Evolutionary conservation across 2,329 filamentous ascomycete species (phyloP).

Genomic region (Aspergillus candidus): DNA sequence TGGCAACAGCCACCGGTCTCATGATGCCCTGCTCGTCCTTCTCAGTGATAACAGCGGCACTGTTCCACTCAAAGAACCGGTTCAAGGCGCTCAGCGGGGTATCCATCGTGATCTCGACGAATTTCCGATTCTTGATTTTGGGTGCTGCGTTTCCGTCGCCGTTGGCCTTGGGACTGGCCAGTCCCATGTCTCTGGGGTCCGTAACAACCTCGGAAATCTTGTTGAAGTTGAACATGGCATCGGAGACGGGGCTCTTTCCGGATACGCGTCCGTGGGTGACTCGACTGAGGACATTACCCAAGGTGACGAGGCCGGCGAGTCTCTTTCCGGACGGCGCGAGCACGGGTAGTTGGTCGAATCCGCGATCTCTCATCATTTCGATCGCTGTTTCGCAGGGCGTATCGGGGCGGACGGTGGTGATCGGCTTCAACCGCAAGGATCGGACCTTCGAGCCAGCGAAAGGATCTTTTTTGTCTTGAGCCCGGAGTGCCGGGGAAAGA

Average conservation of each 20-base stretch:
- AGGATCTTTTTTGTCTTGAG: conserved; percentile 52
- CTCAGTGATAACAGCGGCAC: conserved; percentile 89
- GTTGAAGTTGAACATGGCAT: conserved; percentile 96
- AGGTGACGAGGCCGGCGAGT: conserved; percentile 86
- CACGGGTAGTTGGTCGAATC: conserved; percentile 95
- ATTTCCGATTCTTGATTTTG: conserved; percentile 56
- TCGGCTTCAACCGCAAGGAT: conserved; percentile 81
- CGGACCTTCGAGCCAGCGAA: conserved; percentile 75
- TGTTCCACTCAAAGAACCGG: conserved; percentile 97
- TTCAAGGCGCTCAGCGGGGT: conserved; percentile 78
- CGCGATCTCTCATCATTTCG: conserved; percentile 96
- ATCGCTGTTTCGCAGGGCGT: conserved; percentile 79
- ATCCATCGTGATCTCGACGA: conserved; percentile 89
- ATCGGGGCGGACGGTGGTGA: conserved; percentile 71
- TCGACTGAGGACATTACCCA: conserved; percentile 89
- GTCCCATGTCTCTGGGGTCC: conserved; percentile 64
- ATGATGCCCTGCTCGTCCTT: conserved; percentile 53
- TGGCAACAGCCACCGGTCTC: conserved; percentile 84
- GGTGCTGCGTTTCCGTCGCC: conserved; percentile 26
- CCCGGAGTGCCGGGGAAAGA: conserved; percentile 21
- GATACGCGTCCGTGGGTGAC: conserved; percentile 77
- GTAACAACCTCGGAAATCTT: conserved; percentile 83
- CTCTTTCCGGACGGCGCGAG: conserved; percentile 62
- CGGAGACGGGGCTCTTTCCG: conserved; percentile 65
- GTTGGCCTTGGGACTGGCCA: conserved; percentile 19